Percentiles rank a stretch among this genome's conserved stretches.
These are phyloP conservation scores for Calocybe cyanea DNA, from an alignment of 768 basidiomycete species.

Conservation along the genomic window DNA sequence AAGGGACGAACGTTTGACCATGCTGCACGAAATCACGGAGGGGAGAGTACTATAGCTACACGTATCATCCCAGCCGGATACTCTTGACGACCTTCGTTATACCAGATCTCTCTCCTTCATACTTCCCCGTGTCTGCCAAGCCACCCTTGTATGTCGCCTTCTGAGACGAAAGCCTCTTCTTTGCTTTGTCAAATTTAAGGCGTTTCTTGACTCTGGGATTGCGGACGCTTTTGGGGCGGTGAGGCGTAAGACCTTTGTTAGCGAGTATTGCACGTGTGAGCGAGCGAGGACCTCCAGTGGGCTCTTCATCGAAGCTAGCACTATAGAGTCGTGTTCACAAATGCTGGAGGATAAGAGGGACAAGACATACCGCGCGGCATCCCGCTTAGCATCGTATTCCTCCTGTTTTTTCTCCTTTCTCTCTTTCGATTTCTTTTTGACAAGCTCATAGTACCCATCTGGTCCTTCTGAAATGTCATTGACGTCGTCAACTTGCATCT, in stretches of 20 bases:
- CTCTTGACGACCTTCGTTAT: slow-evolving; percentile 90
- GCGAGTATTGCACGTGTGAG: slow-evolving; percentile 88
- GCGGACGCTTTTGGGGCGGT: slow-evolving; percentile 82
- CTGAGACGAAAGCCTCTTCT: slow-evolving; percentile 86
- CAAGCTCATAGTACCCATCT: slow-evolving; percentile 88
- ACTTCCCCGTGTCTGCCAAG: slow-evolving; percentile 59
- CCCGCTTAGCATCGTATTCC: slow-evolving; percentile 68
- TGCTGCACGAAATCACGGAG: not conserved
- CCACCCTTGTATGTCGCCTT: slow-evolving; percentile 94
- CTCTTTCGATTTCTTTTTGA: slow-evolving; percentile 68
- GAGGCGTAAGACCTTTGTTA: slow-evolving; percentile 93
- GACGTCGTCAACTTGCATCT: slow-evolving; percentile 31
- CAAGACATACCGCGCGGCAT: slow-evolving; percentile 50
- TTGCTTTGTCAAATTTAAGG: slow-evolving; percentile 89
- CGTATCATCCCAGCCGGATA: slow-evolving; percentile 55
- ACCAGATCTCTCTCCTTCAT: slow-evolving; percentile 91
- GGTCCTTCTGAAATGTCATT: slow-evolving; percentile 50
- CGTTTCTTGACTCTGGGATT: slow-evolving; percentile 97
- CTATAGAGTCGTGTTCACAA: slow-evolving; percentile 14
- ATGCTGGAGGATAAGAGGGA: slow-evolving; percentile 1
- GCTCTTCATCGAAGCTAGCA: slow-evolving; percentile 29
- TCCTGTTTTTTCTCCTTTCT: slow-evolving; percentile 78
- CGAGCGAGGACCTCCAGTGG: slow-evolving; percentile 70
- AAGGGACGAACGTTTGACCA: too few relatives aligned
- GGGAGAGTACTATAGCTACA: not conserved